These are phyloP conservation scores for Ogataea minuta DNA, from an alignment of 805 yeast genomes.

Conservation along the genomic window DNA sequence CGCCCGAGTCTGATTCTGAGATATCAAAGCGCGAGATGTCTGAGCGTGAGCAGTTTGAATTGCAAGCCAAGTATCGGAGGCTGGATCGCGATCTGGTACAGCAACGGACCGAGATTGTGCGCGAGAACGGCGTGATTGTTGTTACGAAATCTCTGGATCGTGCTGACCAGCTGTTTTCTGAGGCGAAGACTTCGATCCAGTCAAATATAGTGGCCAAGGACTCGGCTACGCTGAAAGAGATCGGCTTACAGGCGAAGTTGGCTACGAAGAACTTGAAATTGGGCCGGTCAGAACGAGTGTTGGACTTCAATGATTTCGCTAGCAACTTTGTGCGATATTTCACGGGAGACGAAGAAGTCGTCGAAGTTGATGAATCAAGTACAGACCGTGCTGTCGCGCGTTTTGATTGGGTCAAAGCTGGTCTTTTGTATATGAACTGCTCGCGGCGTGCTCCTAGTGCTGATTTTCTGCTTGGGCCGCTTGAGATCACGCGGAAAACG, in stretches of 20 bases:
- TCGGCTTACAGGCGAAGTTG: slow-evolving; percentile 60
- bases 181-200: slow-evolving; percentile 36
- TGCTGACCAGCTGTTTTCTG: slow-evolving; percentile 47
- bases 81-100: slow-evolving; percentile 23
- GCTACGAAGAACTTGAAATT: slow-evolving; percentile 61
- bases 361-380: slow-evolving; percentile 23
- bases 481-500: slow-evolving; percentile 56
- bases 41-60: slow-evolving; percentile 26
- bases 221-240: slow-evolving; percentile 58
- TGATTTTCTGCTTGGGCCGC: slow-evolving; percentile 71
- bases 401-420: slow-evolving; percentile 62
- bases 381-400: slow-evolving; percentile 25
- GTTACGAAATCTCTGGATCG: slow-evolving; percentile 44
- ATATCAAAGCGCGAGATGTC: slow-evolving; percentile 18
- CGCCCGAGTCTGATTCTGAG: slow-evolving; percentile 12
- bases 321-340: slow-evolving; percentile 38
- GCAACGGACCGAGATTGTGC: slow-evolving; percentile 50
- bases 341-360: slow-evolving; percentile 26
- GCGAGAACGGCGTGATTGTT: slow-evolving; percentile 54
- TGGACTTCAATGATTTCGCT: slow-evolving; percentile 49
- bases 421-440: slow-evolving; percentile 46
- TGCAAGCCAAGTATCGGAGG: slow-evolving; percentile 27
- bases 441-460: slow-evolving; percentile 48
- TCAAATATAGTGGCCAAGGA: slow-evolving; percentile 56
- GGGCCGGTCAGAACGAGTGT: slow-evolving; percentile 51